Evolutionary conservation across 129 eudicot genomes (phyloP).

Genomic region (Lactuca saligna): DNA sequence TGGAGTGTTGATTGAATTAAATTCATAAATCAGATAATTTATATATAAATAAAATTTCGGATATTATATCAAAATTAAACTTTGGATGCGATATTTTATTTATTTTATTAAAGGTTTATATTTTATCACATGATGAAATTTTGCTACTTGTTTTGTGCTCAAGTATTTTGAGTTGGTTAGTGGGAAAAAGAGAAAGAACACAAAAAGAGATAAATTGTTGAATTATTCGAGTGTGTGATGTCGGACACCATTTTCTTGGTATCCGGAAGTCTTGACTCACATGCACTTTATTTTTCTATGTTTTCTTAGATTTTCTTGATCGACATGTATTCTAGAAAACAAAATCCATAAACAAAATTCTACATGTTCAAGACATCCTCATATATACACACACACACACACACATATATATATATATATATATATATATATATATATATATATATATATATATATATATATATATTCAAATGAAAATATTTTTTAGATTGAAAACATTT

Average conservation of each 20-base stretch:
- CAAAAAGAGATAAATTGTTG: slow-evolving; percentile 16
- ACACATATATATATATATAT: too few species aligned
- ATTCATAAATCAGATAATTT: not conserved
- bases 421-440: too few species aligned
- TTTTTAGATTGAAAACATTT: too few species aligned
- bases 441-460: too few species aligned
- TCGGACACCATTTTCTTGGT: slow-evolving; percentile 26
- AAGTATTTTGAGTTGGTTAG: slow-evolving; percentile 1
- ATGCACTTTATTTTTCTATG: slow-evolving; percentile 17
- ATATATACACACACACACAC: too few species aligned
- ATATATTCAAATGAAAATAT: too few species aligned
- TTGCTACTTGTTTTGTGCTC: not conserved
- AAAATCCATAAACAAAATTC: too few species aligned
- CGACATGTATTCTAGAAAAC: not conserved
- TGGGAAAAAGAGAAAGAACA: slow-evolving; percentile 8
- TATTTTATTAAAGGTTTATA: not conserved
- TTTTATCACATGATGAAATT: slow-evolving; percentile 2
- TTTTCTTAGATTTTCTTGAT: slow-evolving; percentile 22
- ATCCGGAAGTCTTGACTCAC: slow-evolving; percentile 21
- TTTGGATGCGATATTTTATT: slow-evolving; percentile 18
- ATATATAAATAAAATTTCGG: not conserved
- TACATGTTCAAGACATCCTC: not conserved
- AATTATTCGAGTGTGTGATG: slow-evolving; percentile 12
- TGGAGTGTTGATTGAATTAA: slow-evolving; percentile 32
- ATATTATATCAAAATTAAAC: slow-evolving; percentile 2